Conservation (phyloP, 495 filamentous ascomycete species). For the Aspergillus campestris region DNA sequence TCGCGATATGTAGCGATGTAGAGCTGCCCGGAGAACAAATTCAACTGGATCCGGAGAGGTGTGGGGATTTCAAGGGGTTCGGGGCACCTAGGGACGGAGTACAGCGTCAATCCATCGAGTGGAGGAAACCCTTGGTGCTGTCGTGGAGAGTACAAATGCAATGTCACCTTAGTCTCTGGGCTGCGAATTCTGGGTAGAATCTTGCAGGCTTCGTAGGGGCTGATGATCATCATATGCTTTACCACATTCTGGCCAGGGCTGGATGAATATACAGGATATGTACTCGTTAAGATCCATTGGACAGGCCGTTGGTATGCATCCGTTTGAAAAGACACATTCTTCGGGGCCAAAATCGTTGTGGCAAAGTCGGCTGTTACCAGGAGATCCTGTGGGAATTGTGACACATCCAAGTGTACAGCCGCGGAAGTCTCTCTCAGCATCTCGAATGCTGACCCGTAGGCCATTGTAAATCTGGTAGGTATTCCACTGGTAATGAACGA, state of each 20-base stretch:
- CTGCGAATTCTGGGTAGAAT: constrained; percentile 33
- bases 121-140: constrained; percentile 30
- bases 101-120: constrained; percentile 43
- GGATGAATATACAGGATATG: constrained; percentile 1
- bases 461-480: constrained; percentile 11
- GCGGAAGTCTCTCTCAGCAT: constrained; percentile 34
- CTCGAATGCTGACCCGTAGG: constrained; percentile 42
- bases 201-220: constrained; percentile 52
- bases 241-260: constrained; percentile 3
- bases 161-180: constrained; percentile 21
- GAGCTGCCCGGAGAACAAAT: constrained; percentile 60
- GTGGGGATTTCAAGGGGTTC: constrained; percentile 3
- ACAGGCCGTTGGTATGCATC: constrained; percentile 51
- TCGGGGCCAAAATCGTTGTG: constrained; percentile 28
- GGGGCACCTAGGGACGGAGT: constrained; percentile 7
- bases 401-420: constrained; percentile 16
- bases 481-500: constrained; percentile 26
- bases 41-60: constrained; percentile 37
- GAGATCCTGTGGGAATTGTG: constrained; percentile 33
- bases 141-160: constrained; percentile 54
- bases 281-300: constrained; percentile 47
- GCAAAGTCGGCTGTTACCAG: constrained; percentile 51
- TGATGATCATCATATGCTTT: constrained; percentile 45
- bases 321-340: constrained; percentile 5
- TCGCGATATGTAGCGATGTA: constrained; percentile 48